Evolutionary conservation across 225 moss, liverwort and hornwort genomes (phyloP).

Genomic region (Bryoerythrophyllum caledonicum): DNA sequence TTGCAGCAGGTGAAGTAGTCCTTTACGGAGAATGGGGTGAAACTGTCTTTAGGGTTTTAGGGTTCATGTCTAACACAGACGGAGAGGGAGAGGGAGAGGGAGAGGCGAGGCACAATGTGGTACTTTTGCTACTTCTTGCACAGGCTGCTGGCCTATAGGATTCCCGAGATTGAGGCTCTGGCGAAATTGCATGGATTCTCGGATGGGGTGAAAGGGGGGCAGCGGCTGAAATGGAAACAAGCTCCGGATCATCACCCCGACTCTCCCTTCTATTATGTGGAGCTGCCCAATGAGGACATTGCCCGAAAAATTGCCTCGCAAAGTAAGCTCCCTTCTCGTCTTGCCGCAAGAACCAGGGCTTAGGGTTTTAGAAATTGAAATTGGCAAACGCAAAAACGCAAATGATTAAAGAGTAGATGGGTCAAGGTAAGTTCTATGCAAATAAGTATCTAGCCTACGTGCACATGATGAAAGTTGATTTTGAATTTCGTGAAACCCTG

Average conservation of each 20-base stretch:
- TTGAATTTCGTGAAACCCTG: no score
- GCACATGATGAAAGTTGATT: no score
- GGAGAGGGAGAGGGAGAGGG: background rate
- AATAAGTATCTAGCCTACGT: no score
- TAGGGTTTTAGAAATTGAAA: no score
- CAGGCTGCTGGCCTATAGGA: constrained; percentile 81
- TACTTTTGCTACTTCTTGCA: constrained; percentile 97
- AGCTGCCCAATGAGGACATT: constrained; percentile 77
- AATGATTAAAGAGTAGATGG: constrained; percentile 24
- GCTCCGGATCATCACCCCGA: constrained; percentile 80
- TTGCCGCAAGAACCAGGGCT: background rate
- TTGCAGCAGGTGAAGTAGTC: no score
- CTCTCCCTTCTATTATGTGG: constrained; percentile 90
- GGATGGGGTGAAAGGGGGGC: constrained; percentile 38
- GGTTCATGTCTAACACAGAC: background rate
- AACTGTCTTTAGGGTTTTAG: background rate
- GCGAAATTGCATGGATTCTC: constrained; percentile 64
- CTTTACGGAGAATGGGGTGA: constrained; percentile 22
- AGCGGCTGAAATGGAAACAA: constrained; percentile 81
- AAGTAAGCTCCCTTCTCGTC: constrained; percentile 51
- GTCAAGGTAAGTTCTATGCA: no score
- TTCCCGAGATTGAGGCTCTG: constrained; percentile 91
- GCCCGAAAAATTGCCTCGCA: constrained; percentile 73
- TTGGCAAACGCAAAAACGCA: no score
- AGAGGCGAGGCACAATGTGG: constrained; percentile 63